phyloP scores from a whole-genome alignment of 2,329 filamentous ascomycete genomes.

The Sporothrix euskadiensis region DNA sequence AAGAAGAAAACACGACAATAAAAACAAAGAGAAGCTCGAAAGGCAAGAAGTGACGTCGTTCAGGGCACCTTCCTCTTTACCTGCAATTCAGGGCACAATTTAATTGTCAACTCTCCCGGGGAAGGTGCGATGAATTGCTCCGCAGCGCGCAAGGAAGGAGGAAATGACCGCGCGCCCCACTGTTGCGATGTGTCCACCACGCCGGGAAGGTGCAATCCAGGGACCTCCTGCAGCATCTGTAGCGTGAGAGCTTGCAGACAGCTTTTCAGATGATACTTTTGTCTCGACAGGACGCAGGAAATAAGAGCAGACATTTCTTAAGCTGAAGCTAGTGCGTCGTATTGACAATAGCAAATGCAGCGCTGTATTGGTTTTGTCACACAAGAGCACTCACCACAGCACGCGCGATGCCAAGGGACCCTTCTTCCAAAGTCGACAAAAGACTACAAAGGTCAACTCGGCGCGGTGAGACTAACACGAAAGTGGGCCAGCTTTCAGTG shows the following conservation, averaged over 20 bases:
- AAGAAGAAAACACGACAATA: not conserved
- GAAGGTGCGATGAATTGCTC: constrained; percentile 18
- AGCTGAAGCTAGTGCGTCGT: not conserved
- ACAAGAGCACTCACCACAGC: not conserved
- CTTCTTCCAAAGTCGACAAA: not conserved
- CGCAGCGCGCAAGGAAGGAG: not conserved
- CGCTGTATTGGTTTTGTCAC: not conserved
- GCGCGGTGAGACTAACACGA: not conserved
- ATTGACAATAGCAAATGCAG: not conserved
- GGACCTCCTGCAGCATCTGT: not conserved
- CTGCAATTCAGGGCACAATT: not conserved
- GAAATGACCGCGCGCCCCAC: not conserved
- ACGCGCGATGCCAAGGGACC: not conserved
- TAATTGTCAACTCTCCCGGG: not conserved
- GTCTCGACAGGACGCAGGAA: not conserved
- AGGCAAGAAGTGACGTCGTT: no score
- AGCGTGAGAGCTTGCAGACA: not conserved
- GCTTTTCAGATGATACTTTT: not conserved
- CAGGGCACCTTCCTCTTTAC: not conserved
- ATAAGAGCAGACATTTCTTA: not conserved
- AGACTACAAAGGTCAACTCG: not conserved
- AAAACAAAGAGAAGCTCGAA: not conserved
- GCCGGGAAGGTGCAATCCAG: constrained; percentile 9
- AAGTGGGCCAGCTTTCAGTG: not conserved
- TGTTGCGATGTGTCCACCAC: not conserved